phyloP scores from a whole-genome alignment of 2,329 filamentous ascomycete genomes.

The Exophiala alcalophila region DNA sequence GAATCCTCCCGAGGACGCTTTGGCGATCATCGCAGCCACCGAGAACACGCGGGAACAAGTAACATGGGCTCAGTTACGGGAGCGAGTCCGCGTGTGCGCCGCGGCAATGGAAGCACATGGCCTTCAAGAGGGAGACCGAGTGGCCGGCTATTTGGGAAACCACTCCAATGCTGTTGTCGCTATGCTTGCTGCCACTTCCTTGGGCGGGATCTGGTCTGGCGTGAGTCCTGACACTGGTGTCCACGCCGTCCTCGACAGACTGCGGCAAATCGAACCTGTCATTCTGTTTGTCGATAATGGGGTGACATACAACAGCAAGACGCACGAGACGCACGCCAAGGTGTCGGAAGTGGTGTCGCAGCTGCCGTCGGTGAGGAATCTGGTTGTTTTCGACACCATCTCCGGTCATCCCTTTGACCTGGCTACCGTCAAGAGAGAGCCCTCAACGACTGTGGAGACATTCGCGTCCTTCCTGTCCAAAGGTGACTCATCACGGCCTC shows the following conservation, averaged over 20 bases:
- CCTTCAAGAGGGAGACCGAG: conserved; percentile 59
- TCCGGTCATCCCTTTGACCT: conserved; percentile 39
- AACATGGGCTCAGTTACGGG: conserved; percentile 77
- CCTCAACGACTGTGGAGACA: conserved; percentile 39
- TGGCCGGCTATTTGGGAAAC: conserved; percentile 79
- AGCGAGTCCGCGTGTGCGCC: conserved; percentile 71
- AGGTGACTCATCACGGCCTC: conserved; percentile 42
- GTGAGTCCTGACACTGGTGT: conserved; percentile 92
- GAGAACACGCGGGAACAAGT: conserved; percentile 65
- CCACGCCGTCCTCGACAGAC: conserved; percentile 81
- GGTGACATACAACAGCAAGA: conserved; percentile 85
- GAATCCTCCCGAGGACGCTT: conserved; percentile 54
- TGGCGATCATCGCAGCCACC: conserved; percentile 76
- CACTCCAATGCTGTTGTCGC: conserved; percentile 82
- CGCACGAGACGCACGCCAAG: conserved; percentile 76
- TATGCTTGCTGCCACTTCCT: conserved; percentile 76
- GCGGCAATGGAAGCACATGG: conserved; percentile 66
- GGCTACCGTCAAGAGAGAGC: conserved; percentile 33
- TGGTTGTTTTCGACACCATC: conserved; percentile 73
- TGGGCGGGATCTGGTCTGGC: conserved; percentile 89
- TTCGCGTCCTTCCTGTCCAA: conserved; percentile 48
- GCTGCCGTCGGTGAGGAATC: conserved; percentile 64
- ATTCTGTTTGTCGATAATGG: conserved; percentile 85
- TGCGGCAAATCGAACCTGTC: conserved; percentile 79
- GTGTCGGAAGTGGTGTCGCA: conserved; percentile 70